Percentiles rank a stretch among this genome's conserved stretches.
Conservation (phyloP, 106 monocot genomes). For the Apostasia ramifera region DNA sequence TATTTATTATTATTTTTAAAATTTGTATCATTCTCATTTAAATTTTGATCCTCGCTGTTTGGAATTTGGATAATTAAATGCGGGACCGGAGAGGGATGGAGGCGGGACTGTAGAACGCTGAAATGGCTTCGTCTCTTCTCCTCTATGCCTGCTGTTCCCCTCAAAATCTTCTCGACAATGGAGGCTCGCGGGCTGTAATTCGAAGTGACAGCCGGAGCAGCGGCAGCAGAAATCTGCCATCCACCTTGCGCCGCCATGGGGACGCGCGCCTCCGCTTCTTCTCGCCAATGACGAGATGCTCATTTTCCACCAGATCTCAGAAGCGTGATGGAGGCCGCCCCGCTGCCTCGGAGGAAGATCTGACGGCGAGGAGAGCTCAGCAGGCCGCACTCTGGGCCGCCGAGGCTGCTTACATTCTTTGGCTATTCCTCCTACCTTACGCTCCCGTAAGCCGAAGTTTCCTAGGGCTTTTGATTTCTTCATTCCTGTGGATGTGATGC, state of each 20-base stretch:
- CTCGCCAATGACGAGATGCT: background rate
- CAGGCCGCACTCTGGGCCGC: conserved; percentile 63
- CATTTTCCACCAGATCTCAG: background rate
- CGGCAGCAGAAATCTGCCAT: background rate
- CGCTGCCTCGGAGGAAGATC: background rate
- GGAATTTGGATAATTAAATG: too few species aligned
- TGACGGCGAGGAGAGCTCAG: conserved; percentile 1
- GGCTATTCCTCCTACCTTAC: conserved; percentile 91
- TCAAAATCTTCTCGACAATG: background rate
- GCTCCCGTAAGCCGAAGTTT: conserved; percentile 40
- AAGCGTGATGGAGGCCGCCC: background rate
- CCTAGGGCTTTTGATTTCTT: background rate
- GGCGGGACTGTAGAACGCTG: background rate
- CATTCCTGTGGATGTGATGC: background rate
- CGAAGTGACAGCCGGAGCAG: too few species aligned
- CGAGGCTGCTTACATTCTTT: conserved; percentile 71
- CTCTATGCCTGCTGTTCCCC: background rate
- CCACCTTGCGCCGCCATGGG: background rate
- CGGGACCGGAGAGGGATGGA: background rate
- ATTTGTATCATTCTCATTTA: too few species aligned
- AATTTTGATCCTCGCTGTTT: too few species aligned
- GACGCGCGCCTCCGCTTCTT: background rate
- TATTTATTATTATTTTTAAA: too few species aligned
- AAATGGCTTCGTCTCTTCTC: background rate
- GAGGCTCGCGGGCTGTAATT: background rate